Base-by-base conservation (phyloP, 306 rosid genomes). In the Sphenostylis stenocarpa region DNA sequence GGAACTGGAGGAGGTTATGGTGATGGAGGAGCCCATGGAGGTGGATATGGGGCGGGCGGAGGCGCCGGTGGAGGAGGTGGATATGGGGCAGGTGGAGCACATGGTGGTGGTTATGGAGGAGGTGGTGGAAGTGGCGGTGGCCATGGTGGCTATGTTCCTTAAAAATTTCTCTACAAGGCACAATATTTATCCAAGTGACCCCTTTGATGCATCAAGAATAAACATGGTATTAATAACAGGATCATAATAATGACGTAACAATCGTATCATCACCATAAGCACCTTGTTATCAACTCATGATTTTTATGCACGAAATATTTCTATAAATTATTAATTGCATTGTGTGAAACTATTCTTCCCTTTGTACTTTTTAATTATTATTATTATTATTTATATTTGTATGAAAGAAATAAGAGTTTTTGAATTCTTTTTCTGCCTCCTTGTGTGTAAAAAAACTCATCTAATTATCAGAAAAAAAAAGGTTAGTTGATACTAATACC, bases 111-210 rank as follows among this genome's bases (percentile, higher is more conserved):
- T 5, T 62, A 8, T 13, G 85, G 89, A 15, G 76, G 82, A 28
- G 94, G 90, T 44, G 88, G 90, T 1, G 84, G 84, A 69, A 85
- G 75, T 53, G 89, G 87, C 0, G 94, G 88, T 3, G 89, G 94
- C 11, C 81, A 85, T 43, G 97, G 92, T 39, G 91, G 91, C 66
- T 87, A 90, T 82, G 75, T 76, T 33, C 94, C 91, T 24, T 88
- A 23, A 71, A 62, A 76, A 75, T 66, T 67, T 48, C 13, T 76
- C 43, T 31, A 21, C 9, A 9, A 20, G 10, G 47, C 73, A 44
- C 7, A 15, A 60, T 36, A 57, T 17, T 65, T 72, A 65, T 72
- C 0, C 36, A 60, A 64, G 69, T 62, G 34, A 70, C 55, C 52
- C 75, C 49, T 75, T 62, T 31, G 20, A 63, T n/a, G n/a, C n/a